Conservation (phyloP, 1,284 basidiomycete genomes). For the Neotropicomus parvogracilis region DNA sequence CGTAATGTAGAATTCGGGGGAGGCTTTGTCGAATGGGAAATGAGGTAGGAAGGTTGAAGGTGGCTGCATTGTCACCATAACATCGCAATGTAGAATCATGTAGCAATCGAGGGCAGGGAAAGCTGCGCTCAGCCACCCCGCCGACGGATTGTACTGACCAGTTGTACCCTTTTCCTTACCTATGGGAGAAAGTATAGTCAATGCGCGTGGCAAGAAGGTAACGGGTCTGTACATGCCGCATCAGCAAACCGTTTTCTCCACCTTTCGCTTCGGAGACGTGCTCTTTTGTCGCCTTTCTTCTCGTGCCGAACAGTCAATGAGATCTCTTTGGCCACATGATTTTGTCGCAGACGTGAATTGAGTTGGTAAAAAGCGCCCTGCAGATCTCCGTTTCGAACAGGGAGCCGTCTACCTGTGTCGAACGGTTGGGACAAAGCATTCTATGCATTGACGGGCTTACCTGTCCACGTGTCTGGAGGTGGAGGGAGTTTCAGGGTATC, state of each 20-base stretch:
- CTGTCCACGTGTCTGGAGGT: constrained; percentile 31
- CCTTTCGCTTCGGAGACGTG: constrained; percentile 34
- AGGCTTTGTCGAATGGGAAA: constrained; percentile 6
- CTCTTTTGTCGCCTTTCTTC: constrained; percentile 36
- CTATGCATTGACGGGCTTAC: constrained; percentile 12
- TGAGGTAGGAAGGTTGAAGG: constrained; percentile 3
- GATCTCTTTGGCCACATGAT: constrained; percentile 54
- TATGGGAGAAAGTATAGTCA: constrained; percentile 25
- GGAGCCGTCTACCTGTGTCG: constrained; percentile 41
- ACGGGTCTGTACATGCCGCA: constrained; percentile 26
- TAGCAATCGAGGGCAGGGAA: constrained; percentile 4
- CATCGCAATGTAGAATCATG: constrained; percentile 5
- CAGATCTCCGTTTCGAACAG: constrained; percentile 34
- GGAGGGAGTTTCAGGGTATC: constrained; percentile 24
- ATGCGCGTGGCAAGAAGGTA: constrained; percentile 1
- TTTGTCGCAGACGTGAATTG: constrained; percentile 49
- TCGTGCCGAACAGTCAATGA: constrained; percentile 59
- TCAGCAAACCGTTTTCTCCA: constrained; percentile 38
- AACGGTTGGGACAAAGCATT: constrained; percentile 6
- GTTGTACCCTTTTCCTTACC: constrained; percentile 53
- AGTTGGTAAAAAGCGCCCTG: constrained; percentile 46
- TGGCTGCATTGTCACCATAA: constrained; percentile 4
- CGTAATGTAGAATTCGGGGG: constrained; percentile 5
- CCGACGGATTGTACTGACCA: constrained; percentile 48
- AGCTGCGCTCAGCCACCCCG: constrained; percentile 38